Conservation (phyloP, 1,284 basidiomycete species). For the Vanrija humicola region DNA sequence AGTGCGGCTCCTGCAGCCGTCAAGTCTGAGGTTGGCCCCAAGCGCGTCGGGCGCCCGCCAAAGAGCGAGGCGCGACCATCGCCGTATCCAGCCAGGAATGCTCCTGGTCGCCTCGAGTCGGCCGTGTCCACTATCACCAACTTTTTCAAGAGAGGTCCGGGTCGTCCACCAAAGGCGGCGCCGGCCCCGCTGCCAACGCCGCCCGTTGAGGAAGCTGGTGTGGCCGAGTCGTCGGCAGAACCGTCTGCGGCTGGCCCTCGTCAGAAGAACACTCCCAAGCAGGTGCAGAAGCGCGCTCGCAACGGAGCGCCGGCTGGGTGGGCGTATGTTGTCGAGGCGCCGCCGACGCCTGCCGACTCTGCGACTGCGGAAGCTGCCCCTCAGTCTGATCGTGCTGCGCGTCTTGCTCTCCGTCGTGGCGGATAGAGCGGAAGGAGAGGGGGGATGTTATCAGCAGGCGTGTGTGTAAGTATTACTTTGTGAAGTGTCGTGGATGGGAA, state of each 20-base stretch:
- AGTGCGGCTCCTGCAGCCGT: background rate
- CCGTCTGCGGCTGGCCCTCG: background rate
- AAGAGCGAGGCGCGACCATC: background rate
- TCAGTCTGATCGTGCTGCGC: slow-evolving; percentile 1
- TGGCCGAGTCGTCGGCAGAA: no score
- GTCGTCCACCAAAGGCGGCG: no score
- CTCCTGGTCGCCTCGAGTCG: background rate
- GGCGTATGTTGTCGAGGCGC: slow-evolving; percentile 22
- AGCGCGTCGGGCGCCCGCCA: background rate
- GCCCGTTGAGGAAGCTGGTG: background rate
- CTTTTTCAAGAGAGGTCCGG: no score
- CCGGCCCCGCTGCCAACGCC: no score
- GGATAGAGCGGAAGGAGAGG: background rate
- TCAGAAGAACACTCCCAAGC: background rate
- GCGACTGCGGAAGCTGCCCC: background rate
- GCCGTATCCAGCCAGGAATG: background rate
- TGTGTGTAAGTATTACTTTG: background rate
- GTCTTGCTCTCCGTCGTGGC: background rate
- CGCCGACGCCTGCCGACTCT: background rate
- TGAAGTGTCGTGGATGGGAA: no score
- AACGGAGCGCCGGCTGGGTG: slow-evolving; percentile 41
- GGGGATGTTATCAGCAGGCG: background rate
- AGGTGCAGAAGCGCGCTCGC: slow-evolving; percentile 14
- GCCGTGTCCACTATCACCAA: no score
- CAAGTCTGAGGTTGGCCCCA: background rate